These are phyloP conservation scores for Phytophthora sojae DNA, from an alignment of 352 stramenopile species.

Conservation along the genomic window DNA sequence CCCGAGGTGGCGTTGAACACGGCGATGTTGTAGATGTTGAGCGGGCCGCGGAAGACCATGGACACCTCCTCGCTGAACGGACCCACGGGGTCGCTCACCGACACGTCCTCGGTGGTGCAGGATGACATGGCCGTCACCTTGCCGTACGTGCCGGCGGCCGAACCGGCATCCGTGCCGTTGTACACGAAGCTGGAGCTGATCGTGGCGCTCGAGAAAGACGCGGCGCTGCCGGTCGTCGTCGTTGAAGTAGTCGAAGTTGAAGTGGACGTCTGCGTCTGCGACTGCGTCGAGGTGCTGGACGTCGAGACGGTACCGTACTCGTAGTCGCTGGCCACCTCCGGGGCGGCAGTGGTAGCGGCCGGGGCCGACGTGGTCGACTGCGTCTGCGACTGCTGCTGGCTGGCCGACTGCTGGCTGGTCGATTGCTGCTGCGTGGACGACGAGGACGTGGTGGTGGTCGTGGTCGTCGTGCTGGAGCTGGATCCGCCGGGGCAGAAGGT, in stretches of 20 bases:
- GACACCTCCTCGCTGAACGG: conserved; percentile 59
- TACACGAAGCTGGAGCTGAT: conserved; percentile 54
- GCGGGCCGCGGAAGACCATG: conserved; percentile 60
- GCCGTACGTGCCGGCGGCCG: conserved; percentile 50
- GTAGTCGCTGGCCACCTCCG: conserved; percentile 39
- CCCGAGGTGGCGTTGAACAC: conserved; percentile 46
- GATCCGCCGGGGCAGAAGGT: conserved; percentile 52
- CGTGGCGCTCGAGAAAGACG: conserved; percentile 43
- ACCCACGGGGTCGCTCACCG: conserved; percentile 45
- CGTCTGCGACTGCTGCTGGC: not conserved
- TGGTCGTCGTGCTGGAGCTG: conserved; percentile 7
- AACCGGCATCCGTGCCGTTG: conserved; percentile 43
- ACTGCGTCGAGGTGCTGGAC: conserved; percentile 17
- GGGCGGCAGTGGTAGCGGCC: conserved; percentile 13
- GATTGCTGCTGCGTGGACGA: conserved; percentile 16
- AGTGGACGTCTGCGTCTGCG: conserved; percentile 12
- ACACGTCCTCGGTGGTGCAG: conserved; percentile 48
- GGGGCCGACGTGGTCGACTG: conserved; percentile 25
- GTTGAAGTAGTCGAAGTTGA: conserved; percentile 23
- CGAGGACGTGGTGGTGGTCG: conserved; percentile 13
- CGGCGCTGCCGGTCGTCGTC: conserved; percentile 23
- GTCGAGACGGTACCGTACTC: conserved; percentile 27
- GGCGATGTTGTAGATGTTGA: conserved; percentile 66
- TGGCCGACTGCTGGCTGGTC: not conserved
- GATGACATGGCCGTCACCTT: conserved; percentile 44